Conservation (phyloP, 148 eudicot species). For the Fagopyrum homotropicum region DNA sequence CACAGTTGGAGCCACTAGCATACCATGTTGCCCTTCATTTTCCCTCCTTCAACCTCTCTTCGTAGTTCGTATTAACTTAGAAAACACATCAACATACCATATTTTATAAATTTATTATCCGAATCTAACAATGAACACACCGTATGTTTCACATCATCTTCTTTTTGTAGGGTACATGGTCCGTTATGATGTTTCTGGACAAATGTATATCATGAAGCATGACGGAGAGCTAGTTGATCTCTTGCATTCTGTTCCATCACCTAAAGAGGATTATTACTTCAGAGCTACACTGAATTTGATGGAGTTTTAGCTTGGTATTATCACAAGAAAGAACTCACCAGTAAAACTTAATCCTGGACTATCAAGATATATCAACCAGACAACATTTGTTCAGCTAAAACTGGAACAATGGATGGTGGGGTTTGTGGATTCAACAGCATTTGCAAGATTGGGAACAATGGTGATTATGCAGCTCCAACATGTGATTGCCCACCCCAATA, state of each 20-base stretch:
- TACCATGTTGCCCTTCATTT: too few relatives aligned
- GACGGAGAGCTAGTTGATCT: neutral
- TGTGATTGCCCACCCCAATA: constrained; percentile 13
- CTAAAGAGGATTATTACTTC: neutral
- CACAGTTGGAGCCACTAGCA: too few relatives aligned
- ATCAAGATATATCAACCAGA: neutral
- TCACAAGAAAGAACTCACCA: neutral
- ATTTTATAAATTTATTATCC: too few relatives aligned
- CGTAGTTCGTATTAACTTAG: too few relatives aligned
- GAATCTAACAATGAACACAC: too few relatives aligned
- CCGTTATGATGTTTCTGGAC: neutral
- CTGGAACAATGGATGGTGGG: neutral
- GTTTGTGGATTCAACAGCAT: constrained; percentile 13
- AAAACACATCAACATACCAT: too few relatives aligned
- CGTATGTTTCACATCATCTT: too few relatives aligned
- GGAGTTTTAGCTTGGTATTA: constrained; percentile 12
- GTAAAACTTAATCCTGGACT: neutral
- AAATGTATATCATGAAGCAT: neutral
- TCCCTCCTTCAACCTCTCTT: too few relatives aligned
- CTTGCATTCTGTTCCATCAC: neutral
- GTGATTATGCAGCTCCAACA: neutral
- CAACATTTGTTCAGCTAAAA: neutral
- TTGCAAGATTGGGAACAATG: neutral
- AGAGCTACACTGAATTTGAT: constrained; percentile 4
- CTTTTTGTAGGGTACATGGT: neutral